Percentiles rank a stretch among this genome's conserved stretches.
Conservation (phyloP, 1,284 basidiomycete species). For the Cystobasidium pallidum region DNA sequence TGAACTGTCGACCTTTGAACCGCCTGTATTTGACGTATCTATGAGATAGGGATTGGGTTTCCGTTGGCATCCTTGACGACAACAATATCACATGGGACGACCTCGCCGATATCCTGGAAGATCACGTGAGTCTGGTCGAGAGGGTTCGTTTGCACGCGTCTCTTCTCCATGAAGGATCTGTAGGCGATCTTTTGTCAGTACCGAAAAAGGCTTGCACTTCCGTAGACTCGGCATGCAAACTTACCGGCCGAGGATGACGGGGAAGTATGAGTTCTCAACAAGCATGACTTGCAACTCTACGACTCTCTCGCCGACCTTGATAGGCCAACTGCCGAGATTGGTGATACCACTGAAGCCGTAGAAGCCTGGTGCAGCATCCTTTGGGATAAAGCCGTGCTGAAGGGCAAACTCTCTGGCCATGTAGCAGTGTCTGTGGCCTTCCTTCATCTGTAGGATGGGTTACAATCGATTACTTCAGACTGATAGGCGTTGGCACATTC, state of each 20-base stretch:
- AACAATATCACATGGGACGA: constrained; percentile 85
- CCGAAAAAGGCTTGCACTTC: background rate
- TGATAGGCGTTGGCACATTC: no score
- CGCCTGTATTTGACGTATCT: no score
- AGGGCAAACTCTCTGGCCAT: constrained; percentile 91
- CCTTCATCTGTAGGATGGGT: constrained; percentile 64
- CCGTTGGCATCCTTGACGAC: constrained; percentile 62
- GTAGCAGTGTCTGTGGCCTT: constrained; percentile 93
- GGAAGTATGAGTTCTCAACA: constrained; percentile 94
- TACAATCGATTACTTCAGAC: no score
- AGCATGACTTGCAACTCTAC: constrained; percentile 64
- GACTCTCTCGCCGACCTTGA: constrained; percentile 61
- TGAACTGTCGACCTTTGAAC: no score
- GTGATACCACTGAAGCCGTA: constrained; percentile 78
- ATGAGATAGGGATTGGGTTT: constrained; percentile 51
- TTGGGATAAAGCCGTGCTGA: constrained; percentile 84
- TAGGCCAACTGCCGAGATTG: constrained; percentile 60
- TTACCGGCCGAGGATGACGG: constrained; percentile 83
- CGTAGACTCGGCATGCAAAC: background rate
- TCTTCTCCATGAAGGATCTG: constrained; percentile 82
- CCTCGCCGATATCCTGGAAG: constrained; percentile 94
- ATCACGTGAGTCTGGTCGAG: constrained; percentile 82
- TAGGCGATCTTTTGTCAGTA: background rate
- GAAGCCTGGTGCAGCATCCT: constrained; percentile 71
- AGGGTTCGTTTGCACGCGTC: constrained; percentile 76